Percentiles rank a stretch among this genome's conserved stretches.
Evolutionary conservation across 1,139 yeast species (phyloP).

Genomic region (Candida gigantensis): DNA sequence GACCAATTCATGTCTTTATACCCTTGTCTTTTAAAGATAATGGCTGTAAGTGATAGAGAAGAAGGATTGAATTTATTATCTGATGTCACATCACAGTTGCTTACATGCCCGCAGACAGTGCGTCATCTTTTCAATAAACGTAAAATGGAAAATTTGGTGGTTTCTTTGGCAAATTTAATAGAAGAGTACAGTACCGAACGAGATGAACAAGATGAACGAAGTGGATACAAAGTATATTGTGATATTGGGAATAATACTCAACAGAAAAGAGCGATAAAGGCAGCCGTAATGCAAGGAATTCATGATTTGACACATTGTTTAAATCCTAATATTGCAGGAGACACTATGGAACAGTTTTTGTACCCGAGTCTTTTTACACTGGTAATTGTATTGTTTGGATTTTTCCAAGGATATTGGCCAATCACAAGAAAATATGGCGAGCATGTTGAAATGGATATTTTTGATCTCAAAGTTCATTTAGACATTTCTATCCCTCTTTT

Average conservation of each 20-base stretch:
- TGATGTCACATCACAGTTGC: slow-evolving; percentile 61
- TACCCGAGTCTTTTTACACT: slow-evolving; percentile 34
- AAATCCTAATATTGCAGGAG: slow-evolving; percentile 30
- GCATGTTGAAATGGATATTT: slow-evolving; percentile 61
- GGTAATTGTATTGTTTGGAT: slow-evolving; percentile 42
- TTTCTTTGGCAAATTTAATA: slow-evolving; percentile 49
- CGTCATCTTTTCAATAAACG: slow-evolving; percentile 38
- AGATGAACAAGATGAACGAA: no score
- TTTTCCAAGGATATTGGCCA: slow-evolving; percentile 60
- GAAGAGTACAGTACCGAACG: slow-evolving; percentile 33
- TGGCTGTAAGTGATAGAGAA: slow-evolving; percentile 61
- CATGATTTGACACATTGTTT: slow-evolving; percentile 47
- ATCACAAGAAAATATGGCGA: slow-evolving; percentile 63
- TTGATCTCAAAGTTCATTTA: slow-evolving; percentile 49
- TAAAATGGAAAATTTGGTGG: slow-evolving; percentile 42
- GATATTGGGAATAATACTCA: slow-evolving; percentile 19
- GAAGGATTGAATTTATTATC: slow-evolving; percentile 56
- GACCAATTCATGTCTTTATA: slow-evolving; percentile 55
- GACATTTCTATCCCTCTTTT: slow-evolving; percentile 50
- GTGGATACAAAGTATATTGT: slow-evolving; percentile 31
- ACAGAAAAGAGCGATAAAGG: slow-evolving; percentile 23
- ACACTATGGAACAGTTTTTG: slow-evolving; percentile 24
- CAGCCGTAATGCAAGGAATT: slow-evolving; percentile 36
- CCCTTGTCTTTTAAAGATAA: slow-evolving; percentile 51
- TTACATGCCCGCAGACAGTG: slow-evolving; percentile 64